Percentiles rank a stretch among this genome's conserved stretches.
phyloP scores from a whole-genome alignment of 2,329 filamentous ascomycete genomes.

The Trichoderma sp. region DNA sequence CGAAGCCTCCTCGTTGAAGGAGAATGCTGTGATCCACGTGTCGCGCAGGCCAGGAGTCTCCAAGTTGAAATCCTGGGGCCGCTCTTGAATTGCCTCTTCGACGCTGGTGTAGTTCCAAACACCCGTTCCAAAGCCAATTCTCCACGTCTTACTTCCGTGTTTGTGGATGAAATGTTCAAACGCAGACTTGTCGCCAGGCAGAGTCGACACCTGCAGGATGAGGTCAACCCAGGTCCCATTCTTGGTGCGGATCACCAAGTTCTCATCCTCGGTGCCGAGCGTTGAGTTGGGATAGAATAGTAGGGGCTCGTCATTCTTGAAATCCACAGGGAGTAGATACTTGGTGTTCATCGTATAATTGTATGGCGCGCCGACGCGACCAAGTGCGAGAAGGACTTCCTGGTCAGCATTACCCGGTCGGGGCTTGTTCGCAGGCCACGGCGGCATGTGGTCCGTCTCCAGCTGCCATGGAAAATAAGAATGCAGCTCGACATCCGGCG shows the following conservation, averaged over 20 bases:
- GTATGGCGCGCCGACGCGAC: conserved; percentile 48
- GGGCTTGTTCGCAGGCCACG: conserved; percentile 51
- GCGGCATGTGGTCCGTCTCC: conserved; percentile 34
- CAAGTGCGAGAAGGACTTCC: conserved; percentile 50
- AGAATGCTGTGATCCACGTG: conserved; percentile 32
- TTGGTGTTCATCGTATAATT: conserved; percentile 57
- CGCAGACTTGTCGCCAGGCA: conserved; percentile 46
- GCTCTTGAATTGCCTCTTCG: conserved; percentile 51
- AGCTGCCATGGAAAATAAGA: conserved; percentile 47
- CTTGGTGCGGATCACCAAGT: conserved; percentile 52
- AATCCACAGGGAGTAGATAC: conserved; percentile 43
- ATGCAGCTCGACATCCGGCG: conserved; percentile 30
- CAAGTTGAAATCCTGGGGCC: conserved; percentile 59
- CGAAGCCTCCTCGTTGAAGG: conserved; percentile 25
- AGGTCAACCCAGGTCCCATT: conserved; percentile 59
- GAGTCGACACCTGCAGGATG: conserved; percentile 48
- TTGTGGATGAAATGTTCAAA: conserved; percentile 62
- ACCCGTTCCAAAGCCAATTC: conserved; percentile 56
- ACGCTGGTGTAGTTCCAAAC: conserved; percentile 56
- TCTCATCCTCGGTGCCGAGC: conserved; percentile 41
- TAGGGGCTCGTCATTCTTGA: conserved; percentile 41
- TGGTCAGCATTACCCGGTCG: conserved; percentile 48
- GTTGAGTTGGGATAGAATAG: conserved; percentile 50
- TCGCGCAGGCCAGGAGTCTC: conserved; percentile 50
- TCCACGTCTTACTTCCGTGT: conserved; percentile 62